Percentiles rank a stretch among this genome's conserved stretches.
These are phyloP conservation scores for Plectosphaerella cucumerina DNA, from an alignment of 2,329 filamentous ascomycete species.

Conservation along the genomic window DNA sequence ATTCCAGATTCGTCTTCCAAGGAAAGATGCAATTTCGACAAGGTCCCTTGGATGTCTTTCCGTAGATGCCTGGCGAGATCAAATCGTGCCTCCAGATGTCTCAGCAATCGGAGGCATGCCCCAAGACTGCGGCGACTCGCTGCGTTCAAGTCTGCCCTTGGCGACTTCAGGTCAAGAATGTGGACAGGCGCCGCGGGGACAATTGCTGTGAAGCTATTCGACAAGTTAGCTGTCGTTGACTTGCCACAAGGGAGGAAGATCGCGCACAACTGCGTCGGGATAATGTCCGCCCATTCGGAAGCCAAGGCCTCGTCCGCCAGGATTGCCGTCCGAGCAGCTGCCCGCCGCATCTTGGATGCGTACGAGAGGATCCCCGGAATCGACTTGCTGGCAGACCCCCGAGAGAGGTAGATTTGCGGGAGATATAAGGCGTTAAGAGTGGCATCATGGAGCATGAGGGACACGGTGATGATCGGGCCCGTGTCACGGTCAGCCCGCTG, in stretches of 20 bases:
- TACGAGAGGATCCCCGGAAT: neutral
- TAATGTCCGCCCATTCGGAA: constrained; percentile 1
- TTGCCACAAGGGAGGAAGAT: neutral
- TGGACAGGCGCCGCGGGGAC: constrained; percentile 2
- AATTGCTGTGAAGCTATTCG: constrained; percentile 2
- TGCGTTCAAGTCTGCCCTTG: neutral
- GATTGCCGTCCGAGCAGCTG: constrained; percentile 1
- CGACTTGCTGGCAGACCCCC: neutral
- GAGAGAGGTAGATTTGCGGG: neutral
- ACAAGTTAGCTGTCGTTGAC: neutral
- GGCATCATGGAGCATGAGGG: constrained; percentile 1
- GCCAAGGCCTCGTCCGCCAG: constrained; percentile 1
- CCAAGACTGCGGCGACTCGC: neutral
- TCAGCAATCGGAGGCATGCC: neutral
- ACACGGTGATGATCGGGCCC: neutral
- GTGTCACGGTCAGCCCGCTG: neutral
- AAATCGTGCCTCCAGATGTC: neutral
- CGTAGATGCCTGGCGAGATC: neutral
- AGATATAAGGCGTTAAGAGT: constrained; percentile 3
- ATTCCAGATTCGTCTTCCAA: no score
- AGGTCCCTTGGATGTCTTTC: neutral
- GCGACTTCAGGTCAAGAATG: neutral
- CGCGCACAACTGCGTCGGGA: constrained; percentile 4
- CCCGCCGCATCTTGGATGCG: constrained; percentile 1
- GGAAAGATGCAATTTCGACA: neutral